Conservation (phyloP, 345 rosid species). For the Clausena lansium region DNA sequence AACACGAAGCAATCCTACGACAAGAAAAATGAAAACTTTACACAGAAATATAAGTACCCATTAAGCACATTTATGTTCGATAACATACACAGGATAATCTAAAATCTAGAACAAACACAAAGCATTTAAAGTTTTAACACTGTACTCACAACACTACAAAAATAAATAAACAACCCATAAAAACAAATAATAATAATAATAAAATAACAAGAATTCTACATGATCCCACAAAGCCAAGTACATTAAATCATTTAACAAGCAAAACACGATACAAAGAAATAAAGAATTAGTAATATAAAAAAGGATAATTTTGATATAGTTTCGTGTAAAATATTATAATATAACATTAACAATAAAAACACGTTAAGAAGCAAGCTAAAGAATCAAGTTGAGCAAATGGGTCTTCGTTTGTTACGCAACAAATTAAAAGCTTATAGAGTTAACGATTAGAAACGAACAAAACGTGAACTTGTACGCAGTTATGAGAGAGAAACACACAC, state of each 20-base stretch:
- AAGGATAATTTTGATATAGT: conserved; percentile 13
- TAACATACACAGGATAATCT: conserved; percentile 13
- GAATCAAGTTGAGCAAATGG: conserved; percentile 30
- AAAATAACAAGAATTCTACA: conserved; percentile 22
- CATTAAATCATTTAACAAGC: conserved; percentile 23
- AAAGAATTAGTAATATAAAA: neutral
- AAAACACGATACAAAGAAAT: neutral
- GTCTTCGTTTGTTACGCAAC: conserved; percentile 26
- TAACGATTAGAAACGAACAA: conserved; percentile 29
- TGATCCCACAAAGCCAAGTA: conserved; percentile 22
- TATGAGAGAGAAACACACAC: conserved; percentile 6
- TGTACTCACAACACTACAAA: neutral
- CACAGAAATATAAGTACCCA: conserved; percentile 4
- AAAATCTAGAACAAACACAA: conserved; percentile 3
- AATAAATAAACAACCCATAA: neutral
- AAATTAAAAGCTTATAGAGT: conserved; percentile 22
- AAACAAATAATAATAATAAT: neutral
- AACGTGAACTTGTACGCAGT: conserved; percentile 26
- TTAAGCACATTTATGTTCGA: conserved; percentile 22
- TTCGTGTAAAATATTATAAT: neutral
- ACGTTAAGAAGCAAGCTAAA: conserved; percentile 31
- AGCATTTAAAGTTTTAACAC: conserved; percentile 2
- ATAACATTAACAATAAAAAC: neutral
- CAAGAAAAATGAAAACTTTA: neutral
- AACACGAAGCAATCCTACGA: conserved; percentile 3